Base-by-base conservation (phyloP, 805 yeast species). In the Yamadazyma paraphyllophila region DNA sequence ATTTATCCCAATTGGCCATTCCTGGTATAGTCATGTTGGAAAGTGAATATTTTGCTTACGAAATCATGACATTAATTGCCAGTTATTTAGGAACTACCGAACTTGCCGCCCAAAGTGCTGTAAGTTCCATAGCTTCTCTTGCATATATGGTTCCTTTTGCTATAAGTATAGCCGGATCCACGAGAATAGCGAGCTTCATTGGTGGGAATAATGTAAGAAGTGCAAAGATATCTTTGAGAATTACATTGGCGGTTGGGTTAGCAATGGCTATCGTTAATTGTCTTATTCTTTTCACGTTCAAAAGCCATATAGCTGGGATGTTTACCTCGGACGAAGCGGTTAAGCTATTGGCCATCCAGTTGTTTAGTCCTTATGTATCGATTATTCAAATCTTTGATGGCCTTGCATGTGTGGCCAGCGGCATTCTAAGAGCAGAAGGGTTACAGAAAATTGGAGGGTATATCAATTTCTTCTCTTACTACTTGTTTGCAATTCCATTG, bases 401-500 rank as follows among this genome's bases (percentile, higher is more conserved):
- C 3, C 59, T 85, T 13, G 84, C 87, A 12, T 79, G 84, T 36
- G 81, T 85, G 13, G 82, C 88, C 2, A 81, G 85, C 35, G 94
- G 91, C 1, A 74, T 84, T 30, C 65, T 88, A 47, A 68, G 96
- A 48, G 90, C 91, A 1, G 83, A 84, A 60, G 96, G 92, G 0
- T 67, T 82, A 38, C 96, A 88, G 60, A 76, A 74, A 40, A 72
- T 85, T 38, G 95, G 95, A 2, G 88, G 92, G 0, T 52, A 77
- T 10, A 68, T 87, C 41, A 88, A 86, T 55, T 69, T 88, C 38
- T 58, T 84, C n/a, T 77, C 83, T 0, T 88, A 88, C 63, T 88
- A 88, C 61, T 72, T 76, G 2, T 65, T 85, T 50, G 91, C 88
- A 1, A 69, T 86, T 34, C 95, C 95, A 0, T 52, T 82, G 31